Percentiles rank a stretch among this genome's conserved stretches.
phyloP scores from a whole-genome alignment of 1,284 basidiomycete genomes.

The Porodaedalea pini region DNA sequence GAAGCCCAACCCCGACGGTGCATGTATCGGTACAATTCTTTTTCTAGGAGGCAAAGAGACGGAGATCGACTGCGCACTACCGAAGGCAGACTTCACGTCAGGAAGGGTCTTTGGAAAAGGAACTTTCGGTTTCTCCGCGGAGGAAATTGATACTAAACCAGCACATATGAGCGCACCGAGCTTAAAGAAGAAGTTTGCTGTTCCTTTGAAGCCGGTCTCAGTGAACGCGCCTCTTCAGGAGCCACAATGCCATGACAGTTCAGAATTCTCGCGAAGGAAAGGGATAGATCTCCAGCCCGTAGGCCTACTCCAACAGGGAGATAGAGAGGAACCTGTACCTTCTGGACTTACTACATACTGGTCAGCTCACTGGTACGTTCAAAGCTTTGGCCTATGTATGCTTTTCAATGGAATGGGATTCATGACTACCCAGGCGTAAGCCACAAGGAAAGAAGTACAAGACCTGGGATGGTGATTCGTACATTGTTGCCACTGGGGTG shows the following conservation, averaged over 20 bases:
- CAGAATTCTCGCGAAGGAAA: conserved; percentile 27
- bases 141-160: conserved; percentile 25
- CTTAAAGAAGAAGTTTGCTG: conserved; percentile 40
- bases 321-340: conserved; percentile 8
- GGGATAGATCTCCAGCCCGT: conserved; percentile 42
- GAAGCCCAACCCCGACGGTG: conserved; percentile 34
- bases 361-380: conserved; percentile 63
- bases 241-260: conserved; percentile 22
- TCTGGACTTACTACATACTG: conserved; percentile 41
- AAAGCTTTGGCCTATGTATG: conserved; percentile 3
- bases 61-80: conserved; percentile 58
- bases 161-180: conserved; percentile 21
- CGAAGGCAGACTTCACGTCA: conserved; percentile 56
- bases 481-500: conserved; percentile 47
- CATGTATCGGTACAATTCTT: conserved; percentile 53
- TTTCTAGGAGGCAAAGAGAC: conserved; percentile 66
- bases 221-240: conserved; percentile 30
- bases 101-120: conserved; percentile 56
- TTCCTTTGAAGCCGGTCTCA: conserved; percentile 39
- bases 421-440: conserved; percentile 55
- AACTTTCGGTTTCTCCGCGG: conserved; percentile 24
- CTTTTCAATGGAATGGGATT: conserved; percentile 15
- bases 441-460: conserved; percentile 80
- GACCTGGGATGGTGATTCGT: conserved; percentile 84
- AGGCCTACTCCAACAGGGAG: conserved; percentile 27